Base-by-base conservation (phyloP, 345 rosid species). In the Sisymbrium irio region DNA sequence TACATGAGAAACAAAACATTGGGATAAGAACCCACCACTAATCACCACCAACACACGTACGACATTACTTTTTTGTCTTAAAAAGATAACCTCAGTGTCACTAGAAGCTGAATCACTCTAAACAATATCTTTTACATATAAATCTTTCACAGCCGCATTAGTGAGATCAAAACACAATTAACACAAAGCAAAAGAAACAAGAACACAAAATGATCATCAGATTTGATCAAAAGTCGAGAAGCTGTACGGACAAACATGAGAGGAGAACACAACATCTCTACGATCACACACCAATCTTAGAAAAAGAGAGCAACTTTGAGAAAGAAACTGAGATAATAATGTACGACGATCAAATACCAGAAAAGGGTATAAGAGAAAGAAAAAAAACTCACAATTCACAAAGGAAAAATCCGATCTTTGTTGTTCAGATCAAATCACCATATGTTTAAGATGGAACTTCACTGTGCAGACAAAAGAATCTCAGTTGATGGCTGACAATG, bases 371-470 rank as follows among this genome's bases (percentile, higher is more conserved):
- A 9, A 47, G 45, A 44, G 10, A 49, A 35, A 36, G 9, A 9
- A 28, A 36, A 11, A 49, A 65, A 37, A 59, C 67, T 67, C 25
- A 74, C 54, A 66, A 56, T 54, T n/a, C 18, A 44, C 30, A 27
- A 53, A 15, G 11, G 9, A 58, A 57, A 65, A 59, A 58, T 19
- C 59, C 30, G 57, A 71, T 71, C 77, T 71, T 65, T 64, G 0
- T 12, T 5, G 7, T 10, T 68, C 67, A 44, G 80, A 77, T 71
- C 72, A 70, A 77, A 77, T 45, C 54, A 70, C 63, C 49, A 46
- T n/a, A n/a, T 15, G 50, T 28, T 17, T 13, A 62, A 22, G 75
- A 63, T 17, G 37, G 65, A 19, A 77, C 59, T 65, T 66, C 67
- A 64, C n/a, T n/a, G 12, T 54, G 14, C 3, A 15, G 73, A 37